Evolutionary conservation across 345 rosid genomes (phyloP), one percentile per base, ranked within the genome.

Genomic region (Rhizophora apiculata): DNA sequence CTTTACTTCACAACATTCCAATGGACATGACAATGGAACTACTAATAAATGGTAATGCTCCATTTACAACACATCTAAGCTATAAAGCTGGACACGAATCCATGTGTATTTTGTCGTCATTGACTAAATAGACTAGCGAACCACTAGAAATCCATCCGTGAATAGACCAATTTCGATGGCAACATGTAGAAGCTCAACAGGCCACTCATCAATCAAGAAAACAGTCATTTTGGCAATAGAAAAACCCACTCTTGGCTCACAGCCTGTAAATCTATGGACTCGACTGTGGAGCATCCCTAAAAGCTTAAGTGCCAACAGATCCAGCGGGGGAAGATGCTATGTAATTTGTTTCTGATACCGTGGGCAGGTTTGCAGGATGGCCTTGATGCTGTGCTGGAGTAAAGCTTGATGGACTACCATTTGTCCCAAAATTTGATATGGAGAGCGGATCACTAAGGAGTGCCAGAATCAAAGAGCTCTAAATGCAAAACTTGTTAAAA

Each of bases 291-390:
- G 90, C 70, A 66, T 89, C 97, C 76, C 88, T 82, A 76, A 86
- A 91, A 52, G 86, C 89, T 29, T 92, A 89, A 67, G 95, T 94
- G 67, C 98, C 90, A 49, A 97, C 97, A 46, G 93, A 91, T 70
- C 96, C 95, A 66, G 87, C 97, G 19, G 98, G 97, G 21, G 95
- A 94, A 68, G 98, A 94, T 31, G 89, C 85, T 11, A 87, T 30
- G 62, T 88, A 89, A 80, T 85, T 91, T 79, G 91, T 89, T 70
- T 97, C 98, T 4, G 97, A 87, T 5, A 88, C 85, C 3, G 88
- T n/a, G 6, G 85, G 81, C 21, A 63, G 78, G 72, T 83, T 84
- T 19, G 78, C 82, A 15, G 88, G 83, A 69, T 80, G 84, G 43
- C 82, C 80, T 68, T 75, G 88, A 43, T 70, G 72, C 19, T 74